A percentile compares a stretch with the other conserved stretches of the same genome.
Evolutionary conservation across 2,329 filamentous ascomycete genomes (phyloP).

Genomic region (Trichoderma sp.): DNA sequence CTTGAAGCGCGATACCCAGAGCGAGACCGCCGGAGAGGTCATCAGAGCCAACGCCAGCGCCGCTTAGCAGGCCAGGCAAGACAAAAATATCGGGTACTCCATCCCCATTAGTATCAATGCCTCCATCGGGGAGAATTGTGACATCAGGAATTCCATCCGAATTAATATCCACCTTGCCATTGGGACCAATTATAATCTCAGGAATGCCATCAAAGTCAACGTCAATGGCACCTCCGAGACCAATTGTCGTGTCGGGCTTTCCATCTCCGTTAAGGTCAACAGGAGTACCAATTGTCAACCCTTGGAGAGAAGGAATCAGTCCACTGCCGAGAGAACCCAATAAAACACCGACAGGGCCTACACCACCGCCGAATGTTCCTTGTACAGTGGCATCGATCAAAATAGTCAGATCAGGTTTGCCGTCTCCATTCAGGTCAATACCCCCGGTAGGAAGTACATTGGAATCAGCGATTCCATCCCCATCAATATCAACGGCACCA

Average conservation of each 20-base stretch:
- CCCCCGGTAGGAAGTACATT: not conserved
- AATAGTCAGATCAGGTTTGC: not conserved
- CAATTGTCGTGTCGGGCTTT: not conserved
- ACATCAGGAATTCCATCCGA: not conserved
- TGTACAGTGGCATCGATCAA: not conserved
- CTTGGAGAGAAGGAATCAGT: not conserved
- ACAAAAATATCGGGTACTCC: not conserved
- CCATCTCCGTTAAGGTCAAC: slow-evolving; percentile 10
- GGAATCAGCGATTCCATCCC: not conserved
- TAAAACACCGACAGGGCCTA: too few relatives aligned
- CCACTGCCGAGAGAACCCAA: not conserved
- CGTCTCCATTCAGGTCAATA: not conserved
- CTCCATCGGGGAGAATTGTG: not conserved
- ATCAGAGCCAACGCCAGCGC: not conserved
- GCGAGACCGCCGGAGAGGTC: not conserved
- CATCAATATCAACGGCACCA: not conserved
- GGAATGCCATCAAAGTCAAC: not conserved
- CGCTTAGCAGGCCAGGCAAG: not conserved
- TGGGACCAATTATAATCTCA: not conserved
- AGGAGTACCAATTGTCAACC: not conserved
- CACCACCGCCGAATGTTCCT: not conserved
- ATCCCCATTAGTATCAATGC: not conserved
- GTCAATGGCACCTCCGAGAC: not conserved
- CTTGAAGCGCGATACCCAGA: not conserved
- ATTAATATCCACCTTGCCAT: not conserved